A percentile compares a stretch with the other conserved stretches of the same genome.
Evolutionary conservation across 108 stramenopile species (phyloP).

Genomic region (Fistulifera pelliculosa): DNA sequence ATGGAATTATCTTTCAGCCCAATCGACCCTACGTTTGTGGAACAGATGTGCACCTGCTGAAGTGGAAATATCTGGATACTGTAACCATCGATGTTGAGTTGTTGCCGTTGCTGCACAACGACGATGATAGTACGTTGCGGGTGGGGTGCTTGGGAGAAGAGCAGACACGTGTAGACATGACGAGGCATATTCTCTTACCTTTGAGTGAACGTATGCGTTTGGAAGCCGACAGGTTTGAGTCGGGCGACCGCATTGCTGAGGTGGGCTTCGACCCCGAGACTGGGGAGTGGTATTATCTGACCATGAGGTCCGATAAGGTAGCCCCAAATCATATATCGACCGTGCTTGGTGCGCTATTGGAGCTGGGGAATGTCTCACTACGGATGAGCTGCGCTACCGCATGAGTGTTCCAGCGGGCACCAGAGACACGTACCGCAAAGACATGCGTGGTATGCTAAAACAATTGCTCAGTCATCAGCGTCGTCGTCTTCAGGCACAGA

Average conservation of each 20-base stretch:
- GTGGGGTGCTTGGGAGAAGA: conserved; percentile 76
- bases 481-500: conserved; percentile 4
- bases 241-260: conserved; percentile 66
- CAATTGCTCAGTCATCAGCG: conserved; percentile 70
- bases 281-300: conserved; percentile 88
- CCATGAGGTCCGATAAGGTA: conserved; percentile 81
- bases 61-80: conserved; percentile 96
- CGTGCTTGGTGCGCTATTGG: conserved; percentile 75
- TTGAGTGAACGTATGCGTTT: conserved; percentile 63
- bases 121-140: conserved; percentile 38
- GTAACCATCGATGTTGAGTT: conserved; percentile 92
- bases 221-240: conserved; percentile 69
- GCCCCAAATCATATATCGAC: conserved; percentile 81
- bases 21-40: conserved; percentile 86
- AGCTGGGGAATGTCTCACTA: conserved; percentile 77
- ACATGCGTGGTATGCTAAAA: conserved; percentile 64
- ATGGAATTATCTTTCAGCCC: conserved; percentile 90
- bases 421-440: conserved; percentile 76
- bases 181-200: conserved; percentile 64
- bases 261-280: conserved; percentile 84
- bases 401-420: conserved; percentile 72
- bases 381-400: conserved; percentile 78
- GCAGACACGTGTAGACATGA: conserved; percentile 71
- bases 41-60: conserved; percentile 80
- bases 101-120: conserved; percentile 30